Conservation (phyloP, 805 yeast species). For the Candida adriatica region DNA sequence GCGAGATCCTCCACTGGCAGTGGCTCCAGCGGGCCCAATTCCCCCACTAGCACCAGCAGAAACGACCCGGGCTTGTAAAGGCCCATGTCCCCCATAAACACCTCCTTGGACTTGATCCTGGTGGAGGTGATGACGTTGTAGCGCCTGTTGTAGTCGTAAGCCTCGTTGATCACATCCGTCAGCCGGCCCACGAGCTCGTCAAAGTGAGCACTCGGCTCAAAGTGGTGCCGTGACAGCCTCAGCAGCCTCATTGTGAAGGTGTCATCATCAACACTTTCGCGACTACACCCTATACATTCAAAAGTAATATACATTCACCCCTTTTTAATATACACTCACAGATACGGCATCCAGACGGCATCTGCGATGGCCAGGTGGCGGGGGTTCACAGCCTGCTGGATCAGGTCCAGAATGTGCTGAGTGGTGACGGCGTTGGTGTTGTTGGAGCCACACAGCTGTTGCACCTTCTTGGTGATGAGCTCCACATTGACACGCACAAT, state of each 20-base stretch:
- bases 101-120: slow-evolving; percentile 12
- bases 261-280: not conserved
- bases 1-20: slow-evolving; percentile 3
- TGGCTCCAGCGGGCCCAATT: not conserved
- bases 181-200: slow-evolving; percentile 6
- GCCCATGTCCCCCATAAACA: slow-evolving; percentile 17
- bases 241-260: slow-evolving; percentile 1
- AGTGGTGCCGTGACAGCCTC: slow-evolving; percentile 2
- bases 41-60: slow-evolving; percentile 9
- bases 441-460: slow-evolving; percentile 62
- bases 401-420: slow-evolving; percentile 83
- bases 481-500: slow-evolving; percentile 87
- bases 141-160: slow-evolving; percentile 13
- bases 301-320: too few relatives aligned
- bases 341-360: slow-evolving; percentile 92
- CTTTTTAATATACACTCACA: too few relatives aligned
- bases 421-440: slow-evolving; percentile 61
- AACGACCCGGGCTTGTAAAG: slow-evolving; percentile 14
- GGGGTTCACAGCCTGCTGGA: slow-evolving; percentile 93
- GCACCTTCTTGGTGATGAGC: slow-evolving; percentile 68
- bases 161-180: slow-evolving; percentile 14
- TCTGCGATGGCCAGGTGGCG: slow-evolving; percentile 89
- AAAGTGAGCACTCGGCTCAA: slow-evolving; percentile 1
- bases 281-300: too few relatives aligned
- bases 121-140: slow-evolving; percentile 15